Percentiles rank a stretch among this genome's conserved stretches.
These are phyloP conservation scores for Trichoderma guizhouense DNA, from an alignment of 2,329 filamentous ascomycete genomes.

Conservation along the genomic window DNA sequence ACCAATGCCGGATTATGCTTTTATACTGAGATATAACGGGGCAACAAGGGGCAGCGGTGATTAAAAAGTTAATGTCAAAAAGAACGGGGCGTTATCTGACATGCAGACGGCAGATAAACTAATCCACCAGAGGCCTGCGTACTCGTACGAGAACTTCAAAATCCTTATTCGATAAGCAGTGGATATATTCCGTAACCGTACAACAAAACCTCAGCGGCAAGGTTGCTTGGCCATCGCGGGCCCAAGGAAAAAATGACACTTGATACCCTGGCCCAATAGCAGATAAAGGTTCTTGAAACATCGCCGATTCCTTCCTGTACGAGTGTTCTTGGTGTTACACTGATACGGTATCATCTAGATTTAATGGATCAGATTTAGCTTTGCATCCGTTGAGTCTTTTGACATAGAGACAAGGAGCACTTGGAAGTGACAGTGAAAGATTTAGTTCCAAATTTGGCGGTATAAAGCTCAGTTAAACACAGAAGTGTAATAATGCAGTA, in stretches of 20 bases:
- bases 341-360: too few relatives aligned
- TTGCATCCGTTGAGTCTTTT: not conserved
- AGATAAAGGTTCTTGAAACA: not conserved
- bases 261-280: not conserved
- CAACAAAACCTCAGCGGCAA: not conserved
- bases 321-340: not conserved
- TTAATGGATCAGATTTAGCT: not conserved
- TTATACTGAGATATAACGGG: too few relatives aligned
- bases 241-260: not conserved
- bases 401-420: not conserved
- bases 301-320: not conserved
- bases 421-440: too few relatives aligned
- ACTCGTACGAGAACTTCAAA: too few relatives aligned
- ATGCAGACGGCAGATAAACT: too few relatives aligned
- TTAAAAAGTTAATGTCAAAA: too few relatives aligned
- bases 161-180: too few relatives aligned
- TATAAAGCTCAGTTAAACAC: not conserved
- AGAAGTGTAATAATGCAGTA: not conserved
- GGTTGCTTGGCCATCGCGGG: not conserved
- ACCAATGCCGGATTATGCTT: too few relatives aligned
- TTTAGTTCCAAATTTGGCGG: not conserved
- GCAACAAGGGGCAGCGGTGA: too few relatives aligned
- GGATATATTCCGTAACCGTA: not conserved
- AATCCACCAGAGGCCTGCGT: too few relatives aligned
- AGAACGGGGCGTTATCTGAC: too few relatives aligned